phyloP scores from a whole-genome alignment of 2,329 filamentous ascomycete species.

The Trichoderma lentiforme region DNA sequence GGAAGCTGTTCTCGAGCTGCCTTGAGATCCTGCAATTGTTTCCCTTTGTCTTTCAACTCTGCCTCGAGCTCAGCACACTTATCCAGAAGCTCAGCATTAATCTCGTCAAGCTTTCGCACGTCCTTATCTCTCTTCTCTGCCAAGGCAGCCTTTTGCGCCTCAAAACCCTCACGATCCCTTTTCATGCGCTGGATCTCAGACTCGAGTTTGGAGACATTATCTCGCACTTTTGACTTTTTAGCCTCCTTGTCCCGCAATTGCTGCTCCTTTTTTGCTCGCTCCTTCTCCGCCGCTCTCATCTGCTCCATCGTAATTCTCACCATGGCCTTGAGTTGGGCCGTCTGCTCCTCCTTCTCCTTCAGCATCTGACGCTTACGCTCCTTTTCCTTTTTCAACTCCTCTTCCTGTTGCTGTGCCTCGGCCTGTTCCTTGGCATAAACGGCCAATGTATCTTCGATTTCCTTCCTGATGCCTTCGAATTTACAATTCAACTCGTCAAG shows the following conservation, averaged over 20 bases:
- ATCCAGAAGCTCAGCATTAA: slow-evolving; percentile 61
- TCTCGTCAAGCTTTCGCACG: slow-evolving; percentile 49
- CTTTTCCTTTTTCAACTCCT: slow-evolving; percentile 71
- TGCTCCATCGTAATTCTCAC: slow-evolving; percentile 75
- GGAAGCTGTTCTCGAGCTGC: slow-evolving; percentile 63
- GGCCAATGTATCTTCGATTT: slow-evolving; percentile 74
- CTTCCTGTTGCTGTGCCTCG: slow-evolving; percentile 63
- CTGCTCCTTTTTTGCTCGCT: slow-evolving; percentile 74
- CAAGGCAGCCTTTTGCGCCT: slow-evolving; percentile 50
- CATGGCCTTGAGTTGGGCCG: slow-evolving; percentile 76
- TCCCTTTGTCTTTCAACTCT: slow-evolving; percentile 63
- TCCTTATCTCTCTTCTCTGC: slow-evolving; percentile 51
- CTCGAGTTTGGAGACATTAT: slow-evolving; percentile 67
- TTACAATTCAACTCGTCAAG: slow-evolving; percentile 76
- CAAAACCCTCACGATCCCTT: slow-evolving; percentile 52
- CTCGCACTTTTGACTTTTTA: slow-evolving; percentile 66
- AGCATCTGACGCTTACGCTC: slow-evolving; percentile 73
- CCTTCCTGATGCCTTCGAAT: slow-evolving; percentile 74
- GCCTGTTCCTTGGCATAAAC: slow-evolving; percentile 69
- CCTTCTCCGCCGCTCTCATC: slow-evolving; percentile 76
- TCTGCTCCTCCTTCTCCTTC: slow-evolving; percentile 89
- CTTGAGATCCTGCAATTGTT: slow-evolving; percentile 71
- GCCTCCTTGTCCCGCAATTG: slow-evolving; percentile 64
- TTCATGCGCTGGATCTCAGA: slow-evolving; percentile 60
- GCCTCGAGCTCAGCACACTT: slow-evolving; percentile 65